phyloP scores from a whole-genome alignment of 1,284 basidiomycete species.

The Termitomyces sp. region DNA sequence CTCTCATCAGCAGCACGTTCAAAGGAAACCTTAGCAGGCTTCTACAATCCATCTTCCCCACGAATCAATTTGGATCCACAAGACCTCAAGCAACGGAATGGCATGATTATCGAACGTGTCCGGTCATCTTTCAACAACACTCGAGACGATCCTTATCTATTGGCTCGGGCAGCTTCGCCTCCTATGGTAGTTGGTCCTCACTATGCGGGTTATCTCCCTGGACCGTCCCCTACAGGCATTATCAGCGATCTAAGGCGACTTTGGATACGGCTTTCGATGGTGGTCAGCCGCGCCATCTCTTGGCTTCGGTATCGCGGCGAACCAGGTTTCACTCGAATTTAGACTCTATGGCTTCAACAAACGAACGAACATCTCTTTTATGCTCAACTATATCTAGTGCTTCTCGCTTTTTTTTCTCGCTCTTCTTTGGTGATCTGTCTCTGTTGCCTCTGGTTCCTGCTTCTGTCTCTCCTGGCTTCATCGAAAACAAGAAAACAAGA shows the following conservation, averaged over 20 bases:
- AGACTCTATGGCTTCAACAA: not conserved
- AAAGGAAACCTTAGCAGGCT: not conserved
- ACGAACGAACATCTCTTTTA: not conserved
- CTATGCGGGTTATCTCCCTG: not conserved
- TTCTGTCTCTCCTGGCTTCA: not conserved
- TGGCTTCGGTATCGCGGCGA: not conserved
- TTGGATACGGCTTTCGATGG: slow-evolving; percentile 1
- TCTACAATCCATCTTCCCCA: not conserved
- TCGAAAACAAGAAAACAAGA: not conserved
- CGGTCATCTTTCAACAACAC: not conserved
- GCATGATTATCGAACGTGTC: not conserved
- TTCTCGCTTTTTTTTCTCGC: not conserved
- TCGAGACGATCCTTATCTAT: not conserved
- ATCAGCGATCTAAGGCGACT: not conserved
- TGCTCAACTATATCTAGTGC: not conserved
- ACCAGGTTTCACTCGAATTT: not conserved
- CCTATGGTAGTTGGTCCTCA: slow-evolving; percentile 1
- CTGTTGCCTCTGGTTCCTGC: not conserved
- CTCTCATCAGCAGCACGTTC: not conserved
- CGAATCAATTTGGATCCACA: not conserved
- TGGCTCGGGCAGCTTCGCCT: not conserved
- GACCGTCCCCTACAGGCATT: not conserved
- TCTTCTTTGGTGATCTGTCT: not conserved
- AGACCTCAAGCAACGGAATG: not conserved
- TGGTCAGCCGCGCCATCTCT: slow-evolving; percentile 28